Evolutionary conservation across 164 flowering plant species (phyloP), one percentile per base, ranked within the genome.

Genomic region (Paratinospora sagittata): DNA sequence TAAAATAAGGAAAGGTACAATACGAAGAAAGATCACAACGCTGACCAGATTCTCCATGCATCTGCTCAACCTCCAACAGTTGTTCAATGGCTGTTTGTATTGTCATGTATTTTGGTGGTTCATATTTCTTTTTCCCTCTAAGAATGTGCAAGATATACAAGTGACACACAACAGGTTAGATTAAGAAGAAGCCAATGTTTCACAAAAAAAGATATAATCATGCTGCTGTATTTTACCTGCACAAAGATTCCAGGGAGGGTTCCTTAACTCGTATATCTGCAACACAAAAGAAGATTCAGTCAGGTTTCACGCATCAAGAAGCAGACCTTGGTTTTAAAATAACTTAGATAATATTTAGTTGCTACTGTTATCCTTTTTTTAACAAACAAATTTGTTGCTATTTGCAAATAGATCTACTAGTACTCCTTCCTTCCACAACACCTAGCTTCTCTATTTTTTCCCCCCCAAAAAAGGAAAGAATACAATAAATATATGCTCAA

Each of bases 241-340:
- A 84, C 63, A 95, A 74, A 30, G 97, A 92, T 75, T 92, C 98
- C 69, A 92, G 70, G 7, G 97, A 68, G 33, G 97, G 97, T 76
- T 95, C 97, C 82, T 91, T 95, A 72, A 92, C 98, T 27, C 90
- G 84, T 75, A 95, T 95, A 82, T 95, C 97, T 92, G 87, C 70
- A 81, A n/a, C 0, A 17, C 2, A 19, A 52, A 55, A 55, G 24
- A 55, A n/a, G 19, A 21, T 55, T 55, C 21, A n/a, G 24, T 21
- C 61, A 21, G 24, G 21, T 55, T 52, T 52, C 5, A 7, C 7
- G 19, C 21, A 19, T 55, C 24, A 55, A 55, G 61, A 55, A n/a
- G 23, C 16, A 1, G 21, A 19, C 23, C 21, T 52, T 16, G 61
- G 61, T n/a, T 55, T 21, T 55, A 5, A 19, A 55, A 55, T 55